Evolutionary conservation across 805 yeast species (phyloP).

Genomic region (Komagataella phaffii): DNA sequence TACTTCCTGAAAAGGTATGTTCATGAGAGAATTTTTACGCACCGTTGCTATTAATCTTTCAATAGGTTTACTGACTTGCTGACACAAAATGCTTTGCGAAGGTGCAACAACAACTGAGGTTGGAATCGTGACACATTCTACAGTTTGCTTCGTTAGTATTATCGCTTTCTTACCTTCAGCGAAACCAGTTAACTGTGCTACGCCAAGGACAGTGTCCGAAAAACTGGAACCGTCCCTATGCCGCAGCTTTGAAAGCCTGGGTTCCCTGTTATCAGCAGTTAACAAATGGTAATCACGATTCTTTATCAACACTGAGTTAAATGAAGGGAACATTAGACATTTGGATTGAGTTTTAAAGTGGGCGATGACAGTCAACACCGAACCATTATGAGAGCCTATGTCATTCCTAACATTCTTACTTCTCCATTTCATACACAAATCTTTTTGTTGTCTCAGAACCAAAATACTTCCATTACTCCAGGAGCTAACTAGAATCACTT

Average conservation of each 20-base stretch:
- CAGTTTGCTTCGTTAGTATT: background rate
- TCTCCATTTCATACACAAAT: slow-evolving; percentile 22
- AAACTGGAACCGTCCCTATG: background rate
- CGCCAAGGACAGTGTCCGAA: background rate
- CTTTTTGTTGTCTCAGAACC: slow-evolving; percentile 17
- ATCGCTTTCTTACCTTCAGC: background rate
- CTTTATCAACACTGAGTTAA: background rate
- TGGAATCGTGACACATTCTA: background rate
- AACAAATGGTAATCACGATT: background rate
- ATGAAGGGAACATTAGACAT: background rate
- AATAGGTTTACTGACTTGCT: background rate
- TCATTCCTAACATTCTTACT: background rate
- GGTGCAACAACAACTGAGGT: background rate
- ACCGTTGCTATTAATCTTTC: background rate
- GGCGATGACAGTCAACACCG: background rate
- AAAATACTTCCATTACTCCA: slow-evolving; percentile 14
- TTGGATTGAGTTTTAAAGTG: background rate
- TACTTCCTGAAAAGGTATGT: background rate
- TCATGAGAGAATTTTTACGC: background rate
- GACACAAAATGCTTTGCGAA: background rate
- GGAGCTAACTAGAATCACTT: slow-evolving; percentile 9
- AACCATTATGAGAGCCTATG: background rate
- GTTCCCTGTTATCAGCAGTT: background rate
- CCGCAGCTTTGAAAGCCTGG: background rate
- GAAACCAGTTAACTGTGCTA: background rate